Evolutionary conservation across 305 asterid species (phyloP).

Genomic region (Rubia peregrina): DNA sequence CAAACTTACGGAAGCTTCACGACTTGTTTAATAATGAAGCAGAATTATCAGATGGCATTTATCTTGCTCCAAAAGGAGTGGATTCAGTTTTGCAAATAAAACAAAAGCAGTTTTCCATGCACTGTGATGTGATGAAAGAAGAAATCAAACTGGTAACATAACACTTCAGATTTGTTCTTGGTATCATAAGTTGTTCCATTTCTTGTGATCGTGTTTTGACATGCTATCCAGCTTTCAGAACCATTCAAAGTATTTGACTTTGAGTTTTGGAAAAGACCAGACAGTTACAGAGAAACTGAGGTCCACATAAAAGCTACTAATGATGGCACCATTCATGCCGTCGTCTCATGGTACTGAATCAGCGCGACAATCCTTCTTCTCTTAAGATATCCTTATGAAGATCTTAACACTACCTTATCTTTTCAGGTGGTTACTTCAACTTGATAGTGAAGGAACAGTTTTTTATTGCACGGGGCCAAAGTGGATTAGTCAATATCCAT

Average conservation of each 20-base stretch:
- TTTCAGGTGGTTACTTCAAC: slow-evolving; percentile 97
- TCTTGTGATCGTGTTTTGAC: slow-evolving; percentile 19
- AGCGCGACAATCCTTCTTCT: slow-evolving; percentile 21
- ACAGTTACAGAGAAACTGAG: slow-evolving; percentile 57
- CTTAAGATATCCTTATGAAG: slow-evolving; percentile 13
- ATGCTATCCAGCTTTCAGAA: slow-evolving; percentile 63
- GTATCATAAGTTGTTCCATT: neutral
- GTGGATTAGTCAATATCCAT: slow-evolving; percentile 41
- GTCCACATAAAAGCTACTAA: slow-evolving; percentile 52
- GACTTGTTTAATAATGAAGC: slow-evolving; percentile 60
- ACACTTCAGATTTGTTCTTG: neutral
- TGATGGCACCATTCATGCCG: slow-evolving; percentile 83
- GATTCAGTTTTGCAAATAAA: slow-evolving; percentile 40
- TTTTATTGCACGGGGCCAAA: slow-evolving; percentile 82
- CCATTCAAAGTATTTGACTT: slow-evolving; percentile 89
- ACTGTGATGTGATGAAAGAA: slow-evolving; percentile 65
- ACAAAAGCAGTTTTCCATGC: slow-evolving; percentile 70
- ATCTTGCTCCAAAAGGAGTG: slow-evolving; percentile 61
- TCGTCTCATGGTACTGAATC: slow-evolving; percentile 77
- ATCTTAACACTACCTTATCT: slow-evolving; percentile 16
- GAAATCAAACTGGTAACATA: slow-evolving; percentile 61
- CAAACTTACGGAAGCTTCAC: slow-evolving; percentile 54
- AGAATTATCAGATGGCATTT: slow-evolving; percentile 53
- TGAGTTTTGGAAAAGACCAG: slow-evolving; percentile 94
- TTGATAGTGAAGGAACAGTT: slow-evolving; percentile 68